Evolutionary conservation across 192 early-diverging fungal species (phyloP).

Genomic region (Borealophlyctis nickersoniae): DNA sequence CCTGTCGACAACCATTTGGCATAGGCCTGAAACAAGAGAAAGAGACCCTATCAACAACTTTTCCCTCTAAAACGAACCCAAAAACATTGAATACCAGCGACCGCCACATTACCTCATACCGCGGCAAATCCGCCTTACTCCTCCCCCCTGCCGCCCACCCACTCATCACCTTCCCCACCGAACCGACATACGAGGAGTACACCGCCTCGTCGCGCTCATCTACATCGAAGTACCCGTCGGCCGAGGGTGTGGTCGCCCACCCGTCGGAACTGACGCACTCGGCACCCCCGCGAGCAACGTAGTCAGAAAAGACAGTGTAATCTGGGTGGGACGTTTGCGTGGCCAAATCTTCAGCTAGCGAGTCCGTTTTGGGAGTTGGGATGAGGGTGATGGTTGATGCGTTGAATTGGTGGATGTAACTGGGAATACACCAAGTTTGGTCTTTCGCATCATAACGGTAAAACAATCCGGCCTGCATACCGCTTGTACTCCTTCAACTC

Average conservation of each 20-base stretch:
- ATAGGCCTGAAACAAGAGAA: slow-evolving; percentile 30
- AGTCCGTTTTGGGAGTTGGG: slow-evolving; percentile 1
- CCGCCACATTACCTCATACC: slow-evolving; percentile 24
- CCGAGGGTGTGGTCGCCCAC: not conserved
- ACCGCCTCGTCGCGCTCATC: slow-evolving; percentile 30
- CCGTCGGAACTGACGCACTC: not conserved
- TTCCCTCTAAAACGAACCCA: not conserved
- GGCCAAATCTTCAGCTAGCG: slow-evolving; percentile 7
- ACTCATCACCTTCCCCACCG: slow-evolving; percentile 6
- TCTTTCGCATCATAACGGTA: not conserved
- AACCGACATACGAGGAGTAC: slow-evolving; percentile 30
- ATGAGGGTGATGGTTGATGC: slow-evolving; percentile 23
- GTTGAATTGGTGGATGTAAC: slow-evolving; percentile 46
- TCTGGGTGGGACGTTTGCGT: slow-evolving; percentile 27
- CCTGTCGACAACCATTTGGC: slow-evolving; percentile 39
- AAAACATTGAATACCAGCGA: not conserved
- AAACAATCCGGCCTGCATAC: slow-evolving; percentile 16
- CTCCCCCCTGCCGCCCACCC: not conserved
- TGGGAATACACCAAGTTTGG: slow-evolving; percentile 3
- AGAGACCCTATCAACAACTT: slow-evolving; percentile 7
- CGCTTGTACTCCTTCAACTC: slow-evolving; percentile 53
- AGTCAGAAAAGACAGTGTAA: slow-evolving; percentile 24
- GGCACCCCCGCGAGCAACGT: slow-evolving; percentile 14
- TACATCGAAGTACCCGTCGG: not conserved
- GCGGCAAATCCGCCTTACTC: slow-evolving; percentile 19